Evolutionary conservation across 2,329 filamentous ascomycete species (phyloP).

Genomic region (Tolypocladium tropicale): DNA sequence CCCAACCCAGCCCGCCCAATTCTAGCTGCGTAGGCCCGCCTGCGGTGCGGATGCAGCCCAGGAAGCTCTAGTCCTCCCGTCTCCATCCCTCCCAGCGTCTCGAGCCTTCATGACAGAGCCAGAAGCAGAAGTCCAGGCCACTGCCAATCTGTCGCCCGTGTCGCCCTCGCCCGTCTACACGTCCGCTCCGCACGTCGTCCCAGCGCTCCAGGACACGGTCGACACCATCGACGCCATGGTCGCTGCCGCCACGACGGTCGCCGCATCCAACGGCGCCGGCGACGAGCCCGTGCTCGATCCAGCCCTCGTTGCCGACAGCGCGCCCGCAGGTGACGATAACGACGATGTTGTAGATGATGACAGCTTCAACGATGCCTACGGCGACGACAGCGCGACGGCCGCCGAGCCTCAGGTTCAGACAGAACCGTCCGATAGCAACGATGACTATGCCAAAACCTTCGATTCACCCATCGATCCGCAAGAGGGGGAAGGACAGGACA

Average conservation of each 20-base stretch:
- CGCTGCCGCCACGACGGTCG: conserved; percentile 17
- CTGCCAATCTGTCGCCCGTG: conserved; percentile 41
- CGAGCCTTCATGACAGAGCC: conserved; percentile 33
- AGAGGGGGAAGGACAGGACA: conserved; percentile 23
- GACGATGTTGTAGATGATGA: conserved; percentile 32
- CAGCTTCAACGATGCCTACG: conserved; percentile 38
- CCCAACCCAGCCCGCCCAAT: background rate
- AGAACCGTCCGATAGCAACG: conserved; percentile 24
- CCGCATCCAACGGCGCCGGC: conserved; percentile 14
- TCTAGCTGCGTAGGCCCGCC: conserved; percentile 1
- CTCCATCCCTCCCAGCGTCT: background rate
- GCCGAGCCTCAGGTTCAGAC: conserved; percentile 14
- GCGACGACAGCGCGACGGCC: conserved; percentile 17
- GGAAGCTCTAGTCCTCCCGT: conserved; percentile 1
- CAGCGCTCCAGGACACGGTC: conserved; percentile 41
- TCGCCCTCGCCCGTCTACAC: conserved; percentile 39
- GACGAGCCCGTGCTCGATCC: conserved; percentile 20
- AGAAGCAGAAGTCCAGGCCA: conserved; percentile 38
- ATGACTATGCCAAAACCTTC: conserved; percentile 42
- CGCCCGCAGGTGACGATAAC: conserved; percentile 23
- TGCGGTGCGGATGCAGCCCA: conserved; percentile 1
- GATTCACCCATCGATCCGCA: conserved; percentile 33
- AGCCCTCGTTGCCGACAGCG: conserved; percentile 13
- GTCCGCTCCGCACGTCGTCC: conserved; percentile 35
- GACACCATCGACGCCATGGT: conserved; percentile 39